Evolutionary conservation across 495 filamentous ascomycete genomes (phyloP), one percentile per base, ranked within the genome.

Genomic region (Talaromyces nanjingensis): DNA sequence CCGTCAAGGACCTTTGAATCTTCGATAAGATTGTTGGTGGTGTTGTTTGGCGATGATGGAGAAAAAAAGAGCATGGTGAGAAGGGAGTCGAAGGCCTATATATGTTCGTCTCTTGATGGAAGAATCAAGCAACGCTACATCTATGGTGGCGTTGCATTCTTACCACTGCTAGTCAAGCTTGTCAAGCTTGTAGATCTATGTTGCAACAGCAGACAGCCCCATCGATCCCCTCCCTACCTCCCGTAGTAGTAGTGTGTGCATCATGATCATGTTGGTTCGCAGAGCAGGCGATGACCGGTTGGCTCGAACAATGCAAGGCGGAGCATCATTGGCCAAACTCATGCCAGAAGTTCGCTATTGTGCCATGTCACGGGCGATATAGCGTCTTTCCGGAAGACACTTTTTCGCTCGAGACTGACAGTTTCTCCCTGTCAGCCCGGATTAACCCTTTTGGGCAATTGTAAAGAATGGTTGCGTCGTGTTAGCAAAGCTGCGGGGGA

Each of bases 1-100:
- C 57, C 57, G 57, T 59, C 57, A 20, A 59, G 57, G 57, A 59
- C 33, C 57, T 59, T 37, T 22, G 11, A 20, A 49, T 49, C 45
- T 49, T 49, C 6, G n/a, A 49, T 49, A 49, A 49, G 45, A 49
- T 49, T 49, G 45, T 49, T 49, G 18, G 39, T 49, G 45, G 45
- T 49, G 45, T n/a, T 49, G 6, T 20, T 56, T 56, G 57, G 27
- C 12, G 57, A 42, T 59, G 27, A 20, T 59, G 25, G 14, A 59
- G 29, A 37, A 59, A 42, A 6, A 59, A 24, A 42, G 31, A 59
- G 3, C 24, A 56, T n/a, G 16, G 7, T 57, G 57, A 37, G 33
- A 42, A 42, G 18, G 57, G 27, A 37, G 5, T 24, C 8, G 14
- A 11, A 8, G 31, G 18, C 34, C 57, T 59, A 34, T 59, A 42